phyloP scores from a whole-genome alignment of 495 filamentous ascomycete species.

The Penicillium crystallinum region DNA sequence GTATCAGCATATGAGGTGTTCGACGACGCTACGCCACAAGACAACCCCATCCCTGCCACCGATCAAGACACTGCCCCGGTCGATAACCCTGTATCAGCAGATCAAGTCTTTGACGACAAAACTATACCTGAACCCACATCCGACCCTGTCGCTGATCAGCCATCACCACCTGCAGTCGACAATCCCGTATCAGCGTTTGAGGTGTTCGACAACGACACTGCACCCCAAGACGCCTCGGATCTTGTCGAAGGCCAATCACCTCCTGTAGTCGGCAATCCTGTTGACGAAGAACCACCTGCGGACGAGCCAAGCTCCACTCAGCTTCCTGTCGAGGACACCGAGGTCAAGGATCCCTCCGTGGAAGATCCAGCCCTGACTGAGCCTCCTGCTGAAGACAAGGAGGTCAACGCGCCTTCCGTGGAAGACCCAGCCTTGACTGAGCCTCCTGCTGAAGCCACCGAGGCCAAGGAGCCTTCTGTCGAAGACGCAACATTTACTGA shows the following conservation, averaged over 20 bases:
- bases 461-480: no score
- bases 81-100: background rate
- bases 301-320: no score
- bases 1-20: slow-evolving; percentile 1
- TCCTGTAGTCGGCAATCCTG: slow-evolving; percentile 18
- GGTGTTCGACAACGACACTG: background rate
- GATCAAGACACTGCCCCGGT: background rate
- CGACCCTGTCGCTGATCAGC: background rate
- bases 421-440: no score
- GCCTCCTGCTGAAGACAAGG: no score
- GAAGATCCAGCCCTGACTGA: no score
- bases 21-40: background rate
- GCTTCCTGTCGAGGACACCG: no score
- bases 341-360: no score
- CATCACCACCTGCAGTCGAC: background rate
- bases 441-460: no score
- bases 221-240: slow-evolving; percentile 15
- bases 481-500: no score
- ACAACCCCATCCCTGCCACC: background rate
- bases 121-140: background rate
- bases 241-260: slow-evolving; percentile 12
- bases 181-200: background rate
- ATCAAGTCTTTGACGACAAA: background rate
- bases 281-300: background rate
- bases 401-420: no score